A percentile compares a stretch with the other conserved stretches of the same genome.
Evolutionary conservation across 2,329 filamentous ascomycete species (phyloP).

Genomic region (Metarhizium robertsii): DNA sequence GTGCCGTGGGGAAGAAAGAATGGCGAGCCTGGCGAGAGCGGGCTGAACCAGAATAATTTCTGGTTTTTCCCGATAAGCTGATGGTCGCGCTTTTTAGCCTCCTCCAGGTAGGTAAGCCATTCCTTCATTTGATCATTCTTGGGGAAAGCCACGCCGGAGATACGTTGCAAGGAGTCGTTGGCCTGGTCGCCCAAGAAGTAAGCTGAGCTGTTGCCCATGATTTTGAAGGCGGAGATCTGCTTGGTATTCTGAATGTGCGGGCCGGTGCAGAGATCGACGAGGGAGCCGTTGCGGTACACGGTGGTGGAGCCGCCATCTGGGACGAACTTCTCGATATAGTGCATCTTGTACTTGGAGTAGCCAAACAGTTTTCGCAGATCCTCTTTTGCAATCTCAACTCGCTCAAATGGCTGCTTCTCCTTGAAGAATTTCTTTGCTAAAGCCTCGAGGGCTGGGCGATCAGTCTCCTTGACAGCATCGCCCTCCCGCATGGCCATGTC

Average conservation of each 20-base stretch:
- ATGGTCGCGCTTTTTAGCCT: neutral
- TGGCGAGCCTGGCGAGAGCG: neutral
- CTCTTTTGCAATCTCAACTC: neutral
- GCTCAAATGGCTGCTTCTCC: neutral
- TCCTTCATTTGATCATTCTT: neutral
- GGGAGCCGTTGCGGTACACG: neutral
- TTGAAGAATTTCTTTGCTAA: neutral
- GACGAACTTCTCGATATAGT: neutral
- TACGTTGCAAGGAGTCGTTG: neutral
- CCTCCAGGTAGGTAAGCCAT: neutral
- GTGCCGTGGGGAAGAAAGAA: neutral
- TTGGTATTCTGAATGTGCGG: constrained; percentile 1
- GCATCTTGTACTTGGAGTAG: neutral
- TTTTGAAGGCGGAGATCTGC: neutral
- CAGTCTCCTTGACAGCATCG: constrained; percentile 20
- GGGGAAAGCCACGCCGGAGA: neutral
- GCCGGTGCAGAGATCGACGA: neutral
- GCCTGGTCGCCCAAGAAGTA: neutral
- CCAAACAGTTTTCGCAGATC: neutral
- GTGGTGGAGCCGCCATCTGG: neutral
- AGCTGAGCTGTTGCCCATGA: neutral
- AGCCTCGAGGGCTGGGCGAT: neutral
- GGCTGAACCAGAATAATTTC: neutral
- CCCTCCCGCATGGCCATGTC: neutral
- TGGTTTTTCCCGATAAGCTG: neutral